Evolutionary conservation across 345 rosid species (phyloP).

Genomic region (Citrus medica): DNA sequence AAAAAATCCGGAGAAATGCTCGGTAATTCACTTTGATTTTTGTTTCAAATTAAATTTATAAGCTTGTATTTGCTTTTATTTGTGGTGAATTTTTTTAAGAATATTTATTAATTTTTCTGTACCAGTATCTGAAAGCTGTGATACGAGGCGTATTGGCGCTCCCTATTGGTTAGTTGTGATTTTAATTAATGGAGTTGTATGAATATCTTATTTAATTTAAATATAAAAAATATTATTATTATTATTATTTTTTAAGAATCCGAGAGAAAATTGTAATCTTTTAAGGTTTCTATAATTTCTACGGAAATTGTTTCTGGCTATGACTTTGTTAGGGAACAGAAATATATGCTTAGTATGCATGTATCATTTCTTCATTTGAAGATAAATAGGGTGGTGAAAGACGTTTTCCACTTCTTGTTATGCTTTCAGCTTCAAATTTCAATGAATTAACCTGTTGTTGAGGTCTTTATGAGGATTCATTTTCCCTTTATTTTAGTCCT

Average conservation of each 20-base stretch:
- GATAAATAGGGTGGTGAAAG: not conserved
- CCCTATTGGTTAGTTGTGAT: slow-evolving; percentile 57
- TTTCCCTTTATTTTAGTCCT: not conserved
- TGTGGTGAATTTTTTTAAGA: not conserved
- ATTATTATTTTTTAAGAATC: too few relatives aligned
- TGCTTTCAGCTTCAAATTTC: not conserved
- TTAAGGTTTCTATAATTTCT: not conserved
- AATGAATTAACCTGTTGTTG: not conserved
- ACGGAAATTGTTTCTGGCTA: not conserved
- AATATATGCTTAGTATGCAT: not conserved
- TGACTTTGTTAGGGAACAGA: not conserved
- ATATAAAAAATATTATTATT: too few relatives aligned
- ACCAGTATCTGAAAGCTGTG: slow-evolving; percentile 63
- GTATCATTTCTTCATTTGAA: not conserved
- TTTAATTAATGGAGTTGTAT: not conserved
- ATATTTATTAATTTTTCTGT: not conserved
- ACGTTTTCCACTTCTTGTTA: not conserved
- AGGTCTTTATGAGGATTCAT: not conserved
- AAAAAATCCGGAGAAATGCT: slow-evolving; percentile 44
- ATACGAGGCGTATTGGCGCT: slow-evolving; percentile 61
- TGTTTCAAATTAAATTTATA: not conserved
- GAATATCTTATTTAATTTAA: too few relatives aligned
- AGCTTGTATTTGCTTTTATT: not conserved
- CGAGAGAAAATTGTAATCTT: not conserved
- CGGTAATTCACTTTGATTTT: slow-evolving; percentile 36